These are phyloP conservation scores for Hanseniaspora occidentalis DNA, from an alignment of 805 yeast genomes.

Conservation along the genomic window DNA sequence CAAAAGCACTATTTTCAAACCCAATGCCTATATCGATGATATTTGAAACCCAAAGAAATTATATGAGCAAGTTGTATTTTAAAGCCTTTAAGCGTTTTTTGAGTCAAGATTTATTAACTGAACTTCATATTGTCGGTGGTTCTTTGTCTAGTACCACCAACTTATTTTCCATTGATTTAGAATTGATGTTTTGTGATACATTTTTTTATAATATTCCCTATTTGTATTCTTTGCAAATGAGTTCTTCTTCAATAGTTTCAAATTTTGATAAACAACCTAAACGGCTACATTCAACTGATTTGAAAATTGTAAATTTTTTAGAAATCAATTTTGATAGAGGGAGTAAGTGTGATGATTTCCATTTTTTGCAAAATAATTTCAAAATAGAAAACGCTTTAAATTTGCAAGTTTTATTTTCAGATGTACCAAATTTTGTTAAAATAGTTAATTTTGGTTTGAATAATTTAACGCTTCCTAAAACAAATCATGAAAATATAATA, in stretches of 20 bases:
- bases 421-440: too few species aligned
- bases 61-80: conserved; percentile 18
- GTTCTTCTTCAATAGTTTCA: neutral
- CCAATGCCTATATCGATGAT: conserved; percentile 14
- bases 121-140: conserved; percentile 17
- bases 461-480: too few species aligned
- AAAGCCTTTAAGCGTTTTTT: conserved; percentile 2
- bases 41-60: conserved; percentile 15
- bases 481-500: too few species aligned
- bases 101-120: conserved; percentile 8
- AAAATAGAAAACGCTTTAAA: too few species aligned
- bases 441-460: neutral
- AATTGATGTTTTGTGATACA: conserved; percentile 15
- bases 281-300: neutral
- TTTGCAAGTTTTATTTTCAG: too few species aligned
- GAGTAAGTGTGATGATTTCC: too few species aligned
- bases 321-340: neutral
- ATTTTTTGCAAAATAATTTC: too few species aligned
- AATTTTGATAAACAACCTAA: too few species aligned
- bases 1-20: conserved; percentile 3
- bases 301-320: neutral
- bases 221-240: conserved; percentile 11
- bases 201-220: conserved; percentile 12
- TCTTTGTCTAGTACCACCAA: neutral
- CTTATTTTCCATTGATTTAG: conserved; percentile 9